Evolutionary conservation across 176 grass and related monocot species (phyloP), one percentile per base, ranked within the genome.

Genomic region (Poa pratensis): DNA sequence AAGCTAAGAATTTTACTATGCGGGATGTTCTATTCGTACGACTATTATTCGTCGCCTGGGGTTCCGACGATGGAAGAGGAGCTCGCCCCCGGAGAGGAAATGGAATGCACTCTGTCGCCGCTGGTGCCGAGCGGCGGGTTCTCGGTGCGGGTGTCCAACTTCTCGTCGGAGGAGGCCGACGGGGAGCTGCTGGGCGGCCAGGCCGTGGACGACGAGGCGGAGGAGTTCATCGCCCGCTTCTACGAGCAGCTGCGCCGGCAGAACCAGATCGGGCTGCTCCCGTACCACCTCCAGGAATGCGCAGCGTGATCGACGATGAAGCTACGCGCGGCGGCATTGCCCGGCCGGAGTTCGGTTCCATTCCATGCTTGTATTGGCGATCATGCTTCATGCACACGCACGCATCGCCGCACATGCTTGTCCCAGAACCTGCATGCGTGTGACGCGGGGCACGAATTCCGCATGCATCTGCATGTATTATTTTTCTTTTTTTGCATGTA

Each of bases 221-320:
- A 98, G 83, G 93, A 98, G 80, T 98, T 98, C 91, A 98, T 98
- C 84, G 69, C 62, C 17, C 80, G 85, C 54, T 98, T 98, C 84
- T 98, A 98, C 91, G 96, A 95, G 22, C 93, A 98, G 63, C 86
- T 98, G 23, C 91, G 87, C 40, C 80, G 89, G 2, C 96, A 98
- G 85, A 95, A 90, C 30, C 70, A 85, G 5, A 11, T 90, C 63
- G 89, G 85, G 0, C n/a, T 94, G 83, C 88, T 95, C 28, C 85
- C 90, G 18, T 87, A 89, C 46, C 66, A 89, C 79, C 35, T 78
- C 49, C 77, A 82, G 63, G 88, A 92, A 46, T 77, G 79, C 81
- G 73, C 79, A 24, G 65, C 74, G 10, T 90, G 52, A 71, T 61
- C 28, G 4, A 9, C 28, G 28, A 30, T 6, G 0, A 65, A 50